Evolutionary conservation across 176 grass and related monocot species (phyloP), one percentile per base, ranked within the genome.

Genomic region (Ananas comosus): DNA sequence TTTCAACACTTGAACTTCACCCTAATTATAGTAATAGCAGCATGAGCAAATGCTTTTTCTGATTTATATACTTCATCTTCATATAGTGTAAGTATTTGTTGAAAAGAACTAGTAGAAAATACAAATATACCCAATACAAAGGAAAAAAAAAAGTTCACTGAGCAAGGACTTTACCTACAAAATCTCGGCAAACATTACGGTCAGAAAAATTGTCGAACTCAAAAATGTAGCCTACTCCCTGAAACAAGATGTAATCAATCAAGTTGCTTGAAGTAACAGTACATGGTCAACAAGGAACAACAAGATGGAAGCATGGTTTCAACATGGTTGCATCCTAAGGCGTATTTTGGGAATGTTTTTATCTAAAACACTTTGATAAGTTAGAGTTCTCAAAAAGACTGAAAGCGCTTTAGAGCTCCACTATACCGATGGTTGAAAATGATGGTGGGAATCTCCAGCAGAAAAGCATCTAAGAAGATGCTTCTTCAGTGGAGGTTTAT

Each of bases 221-320:
- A 76, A 96, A 92, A 50, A 96, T 96, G 80, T 96, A 96, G 74
- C 86, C 83, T 66, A 78, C 87, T 4, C 88, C 89, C 93, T 96
- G 82, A 67, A 72, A 76, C 49, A 76, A 77, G 57, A 51, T 59
- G 49, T 53, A 22, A 53, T 49, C 16, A 18, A 64, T 72, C 23
- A 72, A 78, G 21, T 29, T 64, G 47, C 29, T 78, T 42, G 22
- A 58, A 48, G 10, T 54, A 79, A 18, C 12, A 66, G 65, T 49
- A 42, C 24, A 13, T 51, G 49, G 11, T 12, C n/a, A 68, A 10
- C 9, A 51, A 70, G 3, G 2, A 13, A 58, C 21, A 56, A 70
- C 27, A 63, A 2, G 50, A 47, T 68, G 50, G 29, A 48, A 67
- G 29, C 33, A 67, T 49, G 56, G 13, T 61, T 61, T 61, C 13